Conservation (phyloP, 2,329 filamentous ascomycete genomes). For the Xylariaceae sp. region DNA sequence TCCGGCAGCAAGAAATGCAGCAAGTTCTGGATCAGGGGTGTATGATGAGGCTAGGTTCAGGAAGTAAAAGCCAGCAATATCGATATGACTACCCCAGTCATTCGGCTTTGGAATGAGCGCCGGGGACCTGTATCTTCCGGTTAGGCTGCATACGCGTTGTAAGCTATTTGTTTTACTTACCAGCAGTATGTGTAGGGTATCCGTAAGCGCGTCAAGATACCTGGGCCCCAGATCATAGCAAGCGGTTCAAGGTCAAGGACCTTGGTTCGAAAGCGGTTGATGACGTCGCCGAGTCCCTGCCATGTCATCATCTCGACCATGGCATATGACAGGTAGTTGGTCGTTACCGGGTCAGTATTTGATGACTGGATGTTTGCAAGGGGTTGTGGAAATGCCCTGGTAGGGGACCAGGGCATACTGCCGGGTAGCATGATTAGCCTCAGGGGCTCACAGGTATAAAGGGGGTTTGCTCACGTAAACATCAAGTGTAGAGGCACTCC, state of each 20-base stretch:
- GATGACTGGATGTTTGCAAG: conserved; percentile 67
- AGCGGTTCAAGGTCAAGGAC: conserved; percentile 66
- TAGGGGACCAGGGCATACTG: conserved; percentile 82
- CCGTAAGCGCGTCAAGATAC: conserved; percentile 66
- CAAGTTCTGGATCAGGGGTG: conserved; percentile 31
- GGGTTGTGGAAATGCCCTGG: conserved; percentile 79
- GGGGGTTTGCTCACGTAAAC: conserved; percentile 53
- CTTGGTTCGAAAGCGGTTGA: conserved; percentile 78
- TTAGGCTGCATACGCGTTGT: neutral
- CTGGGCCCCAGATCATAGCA: conserved; percentile 76
- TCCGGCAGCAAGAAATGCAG: conserved; percentile 41
- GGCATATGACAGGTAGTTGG: conserved; percentile 78
- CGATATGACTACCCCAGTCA: conserved; percentile 50
- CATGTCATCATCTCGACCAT: conserved; percentile 89
- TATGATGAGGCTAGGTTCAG: conserved; percentile 39
- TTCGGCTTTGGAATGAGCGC: conserved; percentile 47
- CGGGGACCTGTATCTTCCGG: conserved; percentile 28
- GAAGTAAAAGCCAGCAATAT: conserved; percentile 51
- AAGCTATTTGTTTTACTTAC: conserved; percentile 36
- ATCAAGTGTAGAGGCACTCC: conserved; percentile 65
- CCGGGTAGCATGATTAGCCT: conserved; percentile 7
- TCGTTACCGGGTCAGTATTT: conserved; percentile 60
- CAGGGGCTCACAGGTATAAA: neutral
- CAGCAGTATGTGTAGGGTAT: conserved; percentile 91
- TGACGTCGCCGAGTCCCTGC: conserved; percentile 86